A percentile compares a stretch with the other conserved stretches of the same genome.
phyloP scores from a whole-genome alignment of 495 filamentous ascomycete genomes.

The Aspergillus campestris region DNA sequence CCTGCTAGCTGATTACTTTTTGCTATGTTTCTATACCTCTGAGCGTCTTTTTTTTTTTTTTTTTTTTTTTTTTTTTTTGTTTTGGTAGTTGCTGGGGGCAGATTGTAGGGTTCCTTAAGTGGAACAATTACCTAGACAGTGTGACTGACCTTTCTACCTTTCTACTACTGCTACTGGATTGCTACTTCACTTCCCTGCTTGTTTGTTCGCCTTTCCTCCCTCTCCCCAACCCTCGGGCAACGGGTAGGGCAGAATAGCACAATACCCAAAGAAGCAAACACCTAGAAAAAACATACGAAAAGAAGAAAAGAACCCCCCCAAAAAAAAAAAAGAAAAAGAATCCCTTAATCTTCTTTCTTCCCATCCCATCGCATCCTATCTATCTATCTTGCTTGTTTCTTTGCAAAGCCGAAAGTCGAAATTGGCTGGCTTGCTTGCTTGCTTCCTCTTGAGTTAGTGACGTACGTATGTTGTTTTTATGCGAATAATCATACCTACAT shows the following conservation, averaged over 20 bases:
- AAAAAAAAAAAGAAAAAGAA: constrained; percentile 1
- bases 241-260: too few species aligned
- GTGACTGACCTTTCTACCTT: too few species aligned
- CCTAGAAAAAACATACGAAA: neutral
- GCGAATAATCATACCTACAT: too few species aligned
- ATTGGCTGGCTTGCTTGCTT: too few species aligned
- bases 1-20: constrained; percentile 38
- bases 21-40: neutral
- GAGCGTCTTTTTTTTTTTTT: neutral
- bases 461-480: too few species aligned
- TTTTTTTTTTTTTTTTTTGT: neutral
- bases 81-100: neutral
- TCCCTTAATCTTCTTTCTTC: neutral
- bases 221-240: neutral
- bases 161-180: neutral
- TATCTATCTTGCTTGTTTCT: too few species aligned
- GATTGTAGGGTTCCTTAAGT: neutral
- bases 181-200: neutral
- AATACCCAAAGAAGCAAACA: too few species aligned
- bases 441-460: too few species aligned
- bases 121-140: too few species aligned
- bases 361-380: too few species aligned
- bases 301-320: neutral
- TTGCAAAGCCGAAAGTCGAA: too few species aligned
- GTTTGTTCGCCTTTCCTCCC: neutral